Evolutionary conservation across 2,329 filamentous ascomycete species (phyloP).

Genomic region (Beauveria asiatica): DNA sequence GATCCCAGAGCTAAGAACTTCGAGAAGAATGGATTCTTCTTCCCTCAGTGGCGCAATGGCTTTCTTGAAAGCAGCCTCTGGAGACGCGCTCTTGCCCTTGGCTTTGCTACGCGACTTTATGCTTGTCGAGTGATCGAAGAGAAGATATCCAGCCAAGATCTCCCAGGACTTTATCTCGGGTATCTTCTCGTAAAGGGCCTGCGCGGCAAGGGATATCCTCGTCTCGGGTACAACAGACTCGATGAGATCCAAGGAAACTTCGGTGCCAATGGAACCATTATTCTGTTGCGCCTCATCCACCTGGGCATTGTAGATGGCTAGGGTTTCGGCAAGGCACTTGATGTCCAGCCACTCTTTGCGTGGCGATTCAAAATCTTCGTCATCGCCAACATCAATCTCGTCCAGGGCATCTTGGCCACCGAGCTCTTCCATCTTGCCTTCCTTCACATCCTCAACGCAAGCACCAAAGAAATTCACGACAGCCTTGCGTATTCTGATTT

Average conservation of each 20-base stretch:
- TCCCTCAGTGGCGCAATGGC: slow-evolving; percentile 63
- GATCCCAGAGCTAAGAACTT: slow-evolving; percentile 77
- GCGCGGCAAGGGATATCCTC: slow-evolving; percentile 75
- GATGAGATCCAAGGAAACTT: slow-evolving; percentile 45
- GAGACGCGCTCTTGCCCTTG: slow-evolving; percentile 41
- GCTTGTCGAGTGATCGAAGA: slow-evolving; percentile 79
- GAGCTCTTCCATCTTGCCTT: slow-evolving; percentile 72
- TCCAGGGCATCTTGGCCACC: slow-evolving; percentile 70
- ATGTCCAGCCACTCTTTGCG: slow-evolving; percentile 81
- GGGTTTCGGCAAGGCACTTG: slow-evolving; percentile 79
- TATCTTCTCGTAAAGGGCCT: slow-evolving; percentile 76
- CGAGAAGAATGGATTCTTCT: slow-evolving; percentile 79
- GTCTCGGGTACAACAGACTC: slow-evolving; percentile 64
- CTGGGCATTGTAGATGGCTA: slow-evolving; percentile 72
- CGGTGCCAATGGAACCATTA: slow-evolving; percentile 35
- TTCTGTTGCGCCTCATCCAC: slow-evolving; percentile 47
- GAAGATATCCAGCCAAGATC: slow-evolving; percentile 75
- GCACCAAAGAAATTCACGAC: slow-evolving; percentile 86
- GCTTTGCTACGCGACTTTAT: slow-evolving; percentile 41
- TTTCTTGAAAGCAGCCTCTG: slow-evolving; percentile 57
- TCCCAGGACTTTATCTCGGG: slow-evolving; percentile 81
- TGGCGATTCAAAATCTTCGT: slow-evolving; percentile 68
- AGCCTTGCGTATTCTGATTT: slow-evolving; percentile 75
- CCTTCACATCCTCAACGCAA: slow-evolving; percentile 74
- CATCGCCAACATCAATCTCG: slow-evolving; percentile 65